These are phyloP conservation scores for Saccharomycopsis oosterbeekiorum DNA, from an alignment of 805 yeast species.

Conservation along the genomic window DNA sequence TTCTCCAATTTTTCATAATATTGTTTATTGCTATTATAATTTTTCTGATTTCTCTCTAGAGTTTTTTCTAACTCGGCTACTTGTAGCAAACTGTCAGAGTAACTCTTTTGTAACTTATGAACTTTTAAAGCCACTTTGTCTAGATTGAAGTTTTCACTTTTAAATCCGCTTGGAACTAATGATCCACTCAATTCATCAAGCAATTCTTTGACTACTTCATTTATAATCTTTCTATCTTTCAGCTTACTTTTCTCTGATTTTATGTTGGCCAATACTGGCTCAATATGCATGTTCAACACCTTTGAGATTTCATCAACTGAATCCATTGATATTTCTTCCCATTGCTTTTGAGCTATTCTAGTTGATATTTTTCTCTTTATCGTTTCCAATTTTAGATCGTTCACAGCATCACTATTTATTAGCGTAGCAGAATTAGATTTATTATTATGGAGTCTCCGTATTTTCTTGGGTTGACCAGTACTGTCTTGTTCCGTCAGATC, in stretches of 20 bases:
- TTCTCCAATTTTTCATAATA: constrained; percentile 7
- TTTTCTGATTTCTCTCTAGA: constrained; percentile 2
- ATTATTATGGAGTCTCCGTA: not conserved
- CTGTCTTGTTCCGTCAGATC: not conserved
- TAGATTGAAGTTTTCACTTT: constrained; percentile 4
- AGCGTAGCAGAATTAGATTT: not conserved
- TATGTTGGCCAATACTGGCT: constrained; percentile 8
- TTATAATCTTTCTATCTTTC: constrained; percentile 3
- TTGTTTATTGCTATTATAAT: constrained; percentile 2
- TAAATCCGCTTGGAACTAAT: constrained; percentile 14
- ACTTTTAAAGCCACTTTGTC: constrained; percentile 6
- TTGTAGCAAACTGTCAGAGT: constrained; percentile 7
- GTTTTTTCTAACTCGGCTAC: constrained; percentile 8
- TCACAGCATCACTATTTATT: constrained; percentile 2
- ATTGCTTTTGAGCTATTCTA: constrained; percentile 13
- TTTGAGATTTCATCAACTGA: constrained; percentile 6
- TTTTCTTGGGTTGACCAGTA: not conserved
- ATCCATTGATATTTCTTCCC: constrained; percentile 14
- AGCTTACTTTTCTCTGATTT: constrained; percentile 6
- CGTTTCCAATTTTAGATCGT: constrained; percentile 4
- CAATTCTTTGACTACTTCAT: not conserved
- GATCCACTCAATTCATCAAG: constrained; percentile 8
- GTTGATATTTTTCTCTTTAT: constrained; percentile 8
- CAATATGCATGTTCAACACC: constrained; percentile 5
- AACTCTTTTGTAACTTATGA: constrained; percentile 5